Evolutionary conservation across 495 filamentous ascomycete genomes (phyloP).

Genomic region (Tuber aestivum): DNA sequence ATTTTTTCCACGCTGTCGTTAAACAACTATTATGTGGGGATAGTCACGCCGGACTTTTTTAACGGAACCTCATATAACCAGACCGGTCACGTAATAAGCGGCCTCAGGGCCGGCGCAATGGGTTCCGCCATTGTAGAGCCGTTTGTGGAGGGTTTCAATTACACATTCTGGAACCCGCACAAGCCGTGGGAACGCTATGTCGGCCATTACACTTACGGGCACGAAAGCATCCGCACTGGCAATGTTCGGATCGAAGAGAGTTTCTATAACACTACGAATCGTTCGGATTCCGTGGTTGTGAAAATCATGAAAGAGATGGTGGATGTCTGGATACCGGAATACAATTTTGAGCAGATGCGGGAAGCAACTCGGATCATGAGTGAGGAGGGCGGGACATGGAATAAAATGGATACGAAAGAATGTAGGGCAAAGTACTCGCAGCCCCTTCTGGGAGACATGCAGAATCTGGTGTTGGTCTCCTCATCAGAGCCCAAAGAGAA

Average conservation of each 20-base stretch:
- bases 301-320: not conserved
- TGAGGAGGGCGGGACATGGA: not conserved
- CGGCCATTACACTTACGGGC: not conserved
- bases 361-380: not conserved
- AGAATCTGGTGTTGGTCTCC: not conserved
- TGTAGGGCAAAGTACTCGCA: not conserved
- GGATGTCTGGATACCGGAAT: not conserved
- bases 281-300: not conserved
- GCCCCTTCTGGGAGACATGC: not conserved
- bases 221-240: not conserved
- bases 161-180: not conserved
- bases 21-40: not conserved
- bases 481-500: not conserved
- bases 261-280: not conserved
- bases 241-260: not conserved
- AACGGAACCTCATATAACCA: not conserved
- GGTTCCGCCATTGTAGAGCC: not conserved
- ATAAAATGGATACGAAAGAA: not conserved
- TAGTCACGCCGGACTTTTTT: not conserved
- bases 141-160: constrained; percentile 3
- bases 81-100: not conserved
- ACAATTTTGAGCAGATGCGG: not conserved
- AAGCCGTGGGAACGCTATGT: not conserved
- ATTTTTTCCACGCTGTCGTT: constrained; percentile 36
- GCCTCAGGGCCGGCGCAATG: not conserved